Evolutionary conservation across 176 grass and related monocot species (phyloP), one percentile per base, ranked within the genome.

Genomic region (Carex scoparia): DNA sequence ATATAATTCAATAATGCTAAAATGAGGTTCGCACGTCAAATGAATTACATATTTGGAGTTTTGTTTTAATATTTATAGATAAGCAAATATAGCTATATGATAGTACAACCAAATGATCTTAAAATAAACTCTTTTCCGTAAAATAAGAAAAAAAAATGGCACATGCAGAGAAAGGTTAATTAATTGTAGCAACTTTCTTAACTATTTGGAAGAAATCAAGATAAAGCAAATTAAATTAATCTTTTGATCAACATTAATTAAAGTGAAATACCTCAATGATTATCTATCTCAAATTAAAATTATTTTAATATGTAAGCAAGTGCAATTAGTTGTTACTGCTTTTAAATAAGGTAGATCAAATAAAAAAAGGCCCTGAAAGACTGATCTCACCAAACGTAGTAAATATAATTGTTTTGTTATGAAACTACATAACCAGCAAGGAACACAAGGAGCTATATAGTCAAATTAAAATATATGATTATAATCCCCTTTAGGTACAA

Each of bases 381-480:
- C 67, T 28, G 51, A 84, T 68, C 27, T 53, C 60, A 88, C 87
- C 87, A 80, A 84, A 88, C 81, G 38, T 37, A 15, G 23, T 84
- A 84, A 79, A 88, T 84, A 68, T 81, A 86, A 79, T 82, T 40
- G 73, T 61, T 28, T 81, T 84, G 61, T 64, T 46, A 46, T 46
- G 44, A 8, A 46, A 46, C 44, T 46, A 46, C 44, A 46, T 8
- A 46, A 46, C 42, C 42, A 46, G 42, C 6, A 46, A 46, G 62
- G 7, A 65, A 48, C 19, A 81, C 15, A 65, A 63, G 18, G 5
- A 40, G 38, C 38, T 38, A 38, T 38, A 38, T 35, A 86, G 88
- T 90, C 94, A 94, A 84, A 87, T 84, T 87, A 86, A 86, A 90
- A 94, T 79, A 89, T 86, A 85, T 89, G 87, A 84, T 92, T 88